A percentile compares a stretch with the other conserved stretches of the same genome.
These are phyloP conservation scores for Trichoderma semiorbis DNA, from an alignment of 2,329 filamentous ascomycete genomes.

Conservation along the genomic window DNA sequence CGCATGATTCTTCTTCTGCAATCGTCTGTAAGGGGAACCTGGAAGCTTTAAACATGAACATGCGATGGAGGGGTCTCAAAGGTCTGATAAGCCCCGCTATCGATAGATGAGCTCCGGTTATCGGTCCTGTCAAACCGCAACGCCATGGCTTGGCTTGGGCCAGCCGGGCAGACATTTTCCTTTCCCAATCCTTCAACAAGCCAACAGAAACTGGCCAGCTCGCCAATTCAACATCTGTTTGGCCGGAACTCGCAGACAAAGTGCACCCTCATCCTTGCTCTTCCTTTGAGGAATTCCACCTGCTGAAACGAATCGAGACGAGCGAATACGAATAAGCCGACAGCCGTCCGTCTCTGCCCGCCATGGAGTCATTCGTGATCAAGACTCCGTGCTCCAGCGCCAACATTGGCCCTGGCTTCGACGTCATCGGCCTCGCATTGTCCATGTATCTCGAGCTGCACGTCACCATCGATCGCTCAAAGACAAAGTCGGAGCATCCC, in stretches of 20 bases:
- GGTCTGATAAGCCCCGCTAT: background rate
- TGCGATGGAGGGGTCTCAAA: background rate
- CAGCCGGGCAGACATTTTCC: background rate
- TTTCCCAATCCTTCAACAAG: background rate
- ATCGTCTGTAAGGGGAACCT: background rate
- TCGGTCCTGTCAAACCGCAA: background rate
- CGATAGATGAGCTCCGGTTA: conserved; percentile 2
- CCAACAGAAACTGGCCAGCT: background rate
- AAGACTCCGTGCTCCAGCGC: conserved; percentile 90
- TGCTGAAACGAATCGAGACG: background rate
- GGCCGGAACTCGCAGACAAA: background rate
- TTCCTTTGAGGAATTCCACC: background rate
- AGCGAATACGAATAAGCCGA: background rate
- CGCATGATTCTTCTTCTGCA: background rate
- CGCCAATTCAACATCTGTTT: conserved; percentile 1
- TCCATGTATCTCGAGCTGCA: conserved; percentile 90
- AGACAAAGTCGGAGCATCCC: conserved; percentile 52
- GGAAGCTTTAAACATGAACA: background rate
- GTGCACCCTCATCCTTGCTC: background rate
- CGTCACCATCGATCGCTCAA: conserved; percentile 68
- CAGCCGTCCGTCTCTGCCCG: conserved; percentile 11
- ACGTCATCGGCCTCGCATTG: conserved; percentile 92
- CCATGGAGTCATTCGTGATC: conserved; percentile 64
- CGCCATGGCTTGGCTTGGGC: background rate
- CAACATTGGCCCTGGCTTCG: conserved; percentile 96